Evolutionary conservation across 169 alveolate species (phyloP).

Genomic region (Pseudocohnilembus persalinus): DNA sequence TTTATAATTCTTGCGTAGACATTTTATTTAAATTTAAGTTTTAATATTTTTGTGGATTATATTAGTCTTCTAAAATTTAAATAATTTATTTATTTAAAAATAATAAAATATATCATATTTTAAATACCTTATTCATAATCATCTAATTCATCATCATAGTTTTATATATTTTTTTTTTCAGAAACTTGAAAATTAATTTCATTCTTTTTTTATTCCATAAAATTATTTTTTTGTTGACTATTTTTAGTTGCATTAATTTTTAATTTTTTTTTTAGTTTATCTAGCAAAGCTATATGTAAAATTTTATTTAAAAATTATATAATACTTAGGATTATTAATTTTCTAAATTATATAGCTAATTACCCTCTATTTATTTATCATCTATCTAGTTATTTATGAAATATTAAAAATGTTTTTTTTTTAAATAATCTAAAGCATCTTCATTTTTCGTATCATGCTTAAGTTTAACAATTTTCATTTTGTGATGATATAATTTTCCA

Average conservation of each 20-base stretch:
- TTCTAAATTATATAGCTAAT: not conserved
- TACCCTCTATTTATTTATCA: slow-evolving; percentile 36
- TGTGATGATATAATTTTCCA: slow-evolving; percentile 84
- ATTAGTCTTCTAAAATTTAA: slow-evolving; percentile 3
- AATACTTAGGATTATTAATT: not conserved
- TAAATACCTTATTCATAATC: not conserved
- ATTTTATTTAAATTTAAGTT: slow-evolving; percentile 49
- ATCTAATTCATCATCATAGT: not conserved
- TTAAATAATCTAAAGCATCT: slow-evolving; percentile 58
- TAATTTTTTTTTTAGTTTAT: not conserved
- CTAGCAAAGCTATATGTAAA: not conserved
- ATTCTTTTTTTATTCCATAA: slow-evolving; percentile 1
- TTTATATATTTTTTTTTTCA: slow-evolving; percentile 1
- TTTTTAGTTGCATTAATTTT: not conserved
- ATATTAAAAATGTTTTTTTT: slow-evolving; percentile 53
- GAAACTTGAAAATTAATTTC: not conserved
- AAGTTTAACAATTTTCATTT: slow-evolving; percentile 70
- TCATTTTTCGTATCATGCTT: slow-evolving; percentile 50
- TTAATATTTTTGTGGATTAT: slow-evolving; percentile 5
- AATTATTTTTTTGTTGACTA: slow-evolving; percentile 9
- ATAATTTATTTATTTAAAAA: not conserved
- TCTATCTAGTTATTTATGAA: slow-evolving; percentile 40
- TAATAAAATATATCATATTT: too few relatives aligned
- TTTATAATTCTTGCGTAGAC: slow-evolving; percentile 37
- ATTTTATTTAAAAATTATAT: not conserved